Evolutionary conservation across 2,329 filamentous ascomycete species (phyloP), one percentile per base, ranked within the genome.

Genomic region (Sphaerulina populicola): DNA sequence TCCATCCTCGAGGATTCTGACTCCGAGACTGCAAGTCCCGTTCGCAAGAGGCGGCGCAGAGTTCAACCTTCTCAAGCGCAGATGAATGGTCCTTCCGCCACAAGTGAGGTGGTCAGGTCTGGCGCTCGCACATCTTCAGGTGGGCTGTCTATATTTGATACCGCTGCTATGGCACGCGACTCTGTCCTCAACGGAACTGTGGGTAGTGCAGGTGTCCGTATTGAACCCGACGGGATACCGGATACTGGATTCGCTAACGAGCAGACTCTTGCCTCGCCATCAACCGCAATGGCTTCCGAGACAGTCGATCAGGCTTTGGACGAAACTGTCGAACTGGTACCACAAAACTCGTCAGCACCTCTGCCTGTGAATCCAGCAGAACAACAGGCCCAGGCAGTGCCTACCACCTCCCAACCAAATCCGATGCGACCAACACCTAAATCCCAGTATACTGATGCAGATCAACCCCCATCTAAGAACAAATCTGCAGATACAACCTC

Each of bases 1-100:
- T 11, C 31, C 6, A 40, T 41, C 30, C 45, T 44, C 12, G 45
- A 39, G 5, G 35, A 53, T 36, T 52, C 47, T 11, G 54, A 52
- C 12, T 56, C 56, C 6, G 47, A 57, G 18, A 36, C 18, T 14
- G 39, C 12, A 10, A 18, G 35, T 14, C 44, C 35, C 10, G 36
- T 30, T 18, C 30, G 15, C 11, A 54, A 54, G 33, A 44, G 47
- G 14, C 47, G 47, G 29, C 39, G 44, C 10, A 36, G 11, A 12
- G 46, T 7, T n/a, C 31, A 35, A 1, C 10, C 31, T 35, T 35
- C 8, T 6, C 23, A 27, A 8, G 31, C 31, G 31, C 31, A 35
- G 12, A n/a, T 11, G 31, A 35, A 35, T 35, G 23, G 3, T 27
- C 6, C 23, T 27, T 6, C 23, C 18, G 18, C 18, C 18, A 18